Conservation (phyloP, 352 stramenopile species). For the Pythium periplocum region DNA sequence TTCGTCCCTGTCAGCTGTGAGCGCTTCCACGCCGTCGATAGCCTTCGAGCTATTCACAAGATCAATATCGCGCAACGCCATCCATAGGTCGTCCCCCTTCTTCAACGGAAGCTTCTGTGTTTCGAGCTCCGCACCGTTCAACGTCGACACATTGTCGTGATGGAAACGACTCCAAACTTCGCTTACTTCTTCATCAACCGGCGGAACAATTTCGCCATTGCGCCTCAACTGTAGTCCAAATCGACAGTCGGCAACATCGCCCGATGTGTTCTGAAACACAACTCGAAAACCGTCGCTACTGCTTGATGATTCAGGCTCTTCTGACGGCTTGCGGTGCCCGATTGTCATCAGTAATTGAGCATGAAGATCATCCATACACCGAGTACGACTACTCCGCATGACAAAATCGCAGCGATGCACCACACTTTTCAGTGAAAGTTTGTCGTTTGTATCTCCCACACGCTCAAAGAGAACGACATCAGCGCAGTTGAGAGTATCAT, state of each 20-base stretch:
- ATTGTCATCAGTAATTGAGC: conserved; percentile 47
- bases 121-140: conserved; percentile 40
- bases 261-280: conserved; percentile 16
- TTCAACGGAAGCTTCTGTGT: conserved; percentile 34
- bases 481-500: conserved; percentile 52
- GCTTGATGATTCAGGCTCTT: background rate
- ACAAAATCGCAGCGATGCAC: conserved; percentile 77
- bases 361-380: conserved; percentile 50
- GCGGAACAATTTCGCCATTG: background rate
- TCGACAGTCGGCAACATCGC: conserved; percentile 10
- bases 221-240: conserved; percentile 7
- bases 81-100: conserved; percentile 33
- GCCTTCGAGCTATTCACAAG: no score
- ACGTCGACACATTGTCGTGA: conserved; percentile 46
- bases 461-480: conserved; percentile 63
- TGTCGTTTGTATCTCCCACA: conserved; percentile 19
- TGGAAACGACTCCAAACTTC: conserved; percentile 54
- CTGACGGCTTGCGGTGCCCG: conserved; percentile 13
- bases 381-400: conserved; percentile 63
- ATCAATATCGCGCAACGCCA: conserved; percentile 43
- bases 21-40: no score
- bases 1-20: conserved; percentile 31
- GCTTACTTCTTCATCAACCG: background rate
- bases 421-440: conserved; percentile 41
- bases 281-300: conserved; percentile 2